These are phyloP conservation scores for Macrophomina tecta DNA, from an alignment of 2,329 filamentous ascomycete species.

Conservation along the genomic window DNA sequence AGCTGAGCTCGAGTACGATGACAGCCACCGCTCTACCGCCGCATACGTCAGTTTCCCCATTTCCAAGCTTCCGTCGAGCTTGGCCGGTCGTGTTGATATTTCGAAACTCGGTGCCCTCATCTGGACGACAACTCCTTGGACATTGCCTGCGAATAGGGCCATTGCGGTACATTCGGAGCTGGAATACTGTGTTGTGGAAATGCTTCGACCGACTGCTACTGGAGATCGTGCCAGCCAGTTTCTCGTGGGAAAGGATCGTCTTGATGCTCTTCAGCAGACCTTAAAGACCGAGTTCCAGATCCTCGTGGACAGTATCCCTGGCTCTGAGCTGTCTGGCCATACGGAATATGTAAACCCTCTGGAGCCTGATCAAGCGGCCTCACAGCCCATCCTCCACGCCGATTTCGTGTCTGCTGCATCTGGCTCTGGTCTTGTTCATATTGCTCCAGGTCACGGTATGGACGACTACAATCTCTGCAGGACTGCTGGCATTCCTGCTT, in stretches of 20 bases:
- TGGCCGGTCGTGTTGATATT: conserved; percentile 36
- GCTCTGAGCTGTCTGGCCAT: conserved; percentile 66
- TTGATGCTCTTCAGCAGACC: conserved; percentile 58
- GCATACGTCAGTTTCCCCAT: conserved; percentile 85
- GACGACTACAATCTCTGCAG: conserved; percentile 90
- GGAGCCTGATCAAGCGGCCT: conserved; percentile 60
- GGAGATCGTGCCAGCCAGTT: conserved; percentile 52
- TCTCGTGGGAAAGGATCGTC: conserved; percentile 73
- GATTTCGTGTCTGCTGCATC: conserved; percentile 88
- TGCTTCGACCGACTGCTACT: conserved; percentile 37
- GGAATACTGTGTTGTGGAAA: conserved; percentile 71
- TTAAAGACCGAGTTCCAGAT: conserved; percentile 50
- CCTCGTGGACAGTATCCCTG: conserved; percentile 64
- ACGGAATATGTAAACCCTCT: conserved; percentile 65
- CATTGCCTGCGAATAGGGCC: conserved; percentile 87
- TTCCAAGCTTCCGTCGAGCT: conserved; percentile 49
- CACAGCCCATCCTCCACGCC: conserved; percentile 77
- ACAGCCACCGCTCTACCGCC: conserved; percentile 72
- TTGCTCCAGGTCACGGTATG: conserved; percentile 93
- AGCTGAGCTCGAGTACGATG: conserved; percentile 83
- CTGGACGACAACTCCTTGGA: conserved; percentile 99
- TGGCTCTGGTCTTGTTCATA: conserved; percentile 94
- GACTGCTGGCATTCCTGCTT: conserved; percentile 70
- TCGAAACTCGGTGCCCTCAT: conserved; percentile 76
- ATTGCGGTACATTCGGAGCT: conserved; percentile 81